Percentiles rank a stretch among this genome's conserved stretches.
Evolutionary conservation across 768 basidiomycete species (phyloP).

Genomic region (Pleurotus cornucopiae): DNA sequence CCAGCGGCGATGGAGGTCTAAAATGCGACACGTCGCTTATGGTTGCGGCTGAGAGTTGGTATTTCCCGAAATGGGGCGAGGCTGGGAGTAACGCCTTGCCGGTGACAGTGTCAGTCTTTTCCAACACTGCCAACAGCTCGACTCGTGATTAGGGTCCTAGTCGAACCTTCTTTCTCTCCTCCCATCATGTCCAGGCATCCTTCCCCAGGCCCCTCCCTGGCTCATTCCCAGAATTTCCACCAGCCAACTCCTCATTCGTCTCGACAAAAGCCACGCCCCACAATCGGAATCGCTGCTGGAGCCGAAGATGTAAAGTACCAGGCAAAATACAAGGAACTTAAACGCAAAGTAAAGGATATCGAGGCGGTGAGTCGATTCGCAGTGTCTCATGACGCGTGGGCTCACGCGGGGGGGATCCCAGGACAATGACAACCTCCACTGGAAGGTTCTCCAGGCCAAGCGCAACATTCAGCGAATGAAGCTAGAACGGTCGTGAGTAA

Average conservation of each 20-base stretch:
- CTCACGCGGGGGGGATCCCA: conserved; percentile 25
- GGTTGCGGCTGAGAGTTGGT: conserved; percentile 25
- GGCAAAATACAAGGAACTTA: conserved; percentile 83
- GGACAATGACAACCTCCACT: conserved; percentile 88
- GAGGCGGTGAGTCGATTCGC: conserved; percentile 55
- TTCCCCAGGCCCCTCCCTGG: conserved; percentile 44
- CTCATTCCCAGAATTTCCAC: conserved; percentile 29
- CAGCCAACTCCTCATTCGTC: conserved; percentile 22
- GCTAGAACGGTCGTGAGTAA: conserved; percentile 80
- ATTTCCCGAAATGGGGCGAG: conserved; percentile 30
- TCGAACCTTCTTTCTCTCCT: conserved; percentile 18
- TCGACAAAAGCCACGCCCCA: conserved; percentile 43
- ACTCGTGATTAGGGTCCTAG: conserved; percentile 16
- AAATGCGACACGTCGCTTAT: too few species aligned
- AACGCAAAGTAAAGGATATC: conserved; percentile 84
- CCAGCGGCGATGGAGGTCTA: too few species aligned
- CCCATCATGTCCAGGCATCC: conserved; percentile 68
- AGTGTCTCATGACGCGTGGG: conserved; percentile 8
- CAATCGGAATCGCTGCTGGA: conserved; percentile 68
- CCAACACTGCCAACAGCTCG: conserved; percentile 30
- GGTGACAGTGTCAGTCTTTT: conserved; percentile 21
- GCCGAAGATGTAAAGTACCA: conserved; percentile 86
- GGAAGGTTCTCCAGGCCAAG: conserved; percentile 76
- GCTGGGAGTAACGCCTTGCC: conserved; percentile 29
- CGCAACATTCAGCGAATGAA: conserved; percentile 84